Evolutionary conservation across 2,329 filamentous ascomycete species (phyloP), one percentile per base, ranked within the genome.

Genomic region (Xylaria sp.): DNA sequence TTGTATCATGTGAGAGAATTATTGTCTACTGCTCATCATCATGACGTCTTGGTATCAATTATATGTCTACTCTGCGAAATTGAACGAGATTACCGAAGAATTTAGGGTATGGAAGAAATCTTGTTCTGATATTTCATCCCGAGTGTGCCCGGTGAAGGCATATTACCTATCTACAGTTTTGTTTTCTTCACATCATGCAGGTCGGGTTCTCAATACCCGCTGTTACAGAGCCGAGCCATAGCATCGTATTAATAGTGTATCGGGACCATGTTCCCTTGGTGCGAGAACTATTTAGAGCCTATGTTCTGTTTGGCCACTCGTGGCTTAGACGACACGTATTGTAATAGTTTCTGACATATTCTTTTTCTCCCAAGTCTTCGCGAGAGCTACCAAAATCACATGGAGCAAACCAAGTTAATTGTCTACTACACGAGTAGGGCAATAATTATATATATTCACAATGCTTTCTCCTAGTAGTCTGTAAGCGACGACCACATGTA

Each of bases 401-500:
- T 10, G n/a, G 15, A 23, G 49, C 31, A 49, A 52, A 15, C 48
- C 49, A 41, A 28, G 33, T 56, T 18, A 9, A 56, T 18, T 43
- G 8, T 65, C 2, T 31, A 33, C 5, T 33, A 10, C n/a, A 36
- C n/a, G 28, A 46, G 36, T n/a, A 28, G 23, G 5, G 15, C 52
- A 41, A 66, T 36, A n/a, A n/a, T n/a, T n/a, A 43, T 12, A 36
- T 6, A 41, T 28, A 31, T 25, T 28, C 57, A 55, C 36, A 52
- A 20, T 18, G 8, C 48, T 5, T 8, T 39, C 25, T 59, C 31
- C 68, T 70, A 56, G 20, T 13, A n/a, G n/a, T 54, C 41, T 41
- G 66, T 70, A 41, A 68, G 68, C 59, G 25, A 41, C 28, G 12
- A 63, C 46, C n/a, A 65, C 23, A 20, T 20, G 25, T 64, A 25